Evolutionary conservation across 179 eudicot species (phyloP).

Genomic region (Spinacia oleracea): DNA sequence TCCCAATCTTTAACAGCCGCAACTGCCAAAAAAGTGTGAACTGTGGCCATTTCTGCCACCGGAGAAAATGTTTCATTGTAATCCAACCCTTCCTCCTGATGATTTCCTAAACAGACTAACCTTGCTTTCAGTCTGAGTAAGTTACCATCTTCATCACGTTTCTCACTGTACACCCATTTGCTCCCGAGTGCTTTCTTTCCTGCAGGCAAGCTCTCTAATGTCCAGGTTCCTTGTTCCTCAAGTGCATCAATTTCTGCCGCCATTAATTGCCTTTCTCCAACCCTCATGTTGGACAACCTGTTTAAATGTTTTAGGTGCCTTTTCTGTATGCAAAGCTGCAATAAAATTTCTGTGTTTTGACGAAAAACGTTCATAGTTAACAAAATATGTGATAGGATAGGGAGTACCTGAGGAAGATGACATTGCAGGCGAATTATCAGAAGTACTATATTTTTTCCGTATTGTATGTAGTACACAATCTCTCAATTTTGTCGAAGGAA

Average conservation of each 20-base stretch:
- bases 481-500: too few relatives aligned
- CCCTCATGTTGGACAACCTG: too few relatives aligned
- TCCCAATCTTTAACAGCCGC: neutral
- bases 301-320: neutral
- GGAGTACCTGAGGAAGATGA: too few relatives aligned
- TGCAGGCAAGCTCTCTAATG: neutral
- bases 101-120: too few relatives aligned
- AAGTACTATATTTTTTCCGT: too few relatives aligned
- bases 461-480: too few relatives aligned
- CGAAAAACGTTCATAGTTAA: too few relatives aligned
- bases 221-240: neutral
- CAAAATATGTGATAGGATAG: too few relatives aligned
- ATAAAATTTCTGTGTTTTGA: neutral
- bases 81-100: too few relatives aligned
- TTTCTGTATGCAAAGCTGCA: neutral
- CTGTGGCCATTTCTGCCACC: neutral
- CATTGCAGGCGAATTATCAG: too few relatives aligned
- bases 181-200: neutral
- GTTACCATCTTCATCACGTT: neutral
- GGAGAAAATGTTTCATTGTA: too few relatives aligned
- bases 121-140: too few relatives aligned
- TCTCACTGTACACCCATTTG: neutral
- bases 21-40: neutral
- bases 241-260: neutral
- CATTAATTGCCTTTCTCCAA: neutral